Evolutionary conservation across 2,329 filamentous ascomycete species (phyloP).

Genomic region (Diaporthe aspalathi): DNA sequence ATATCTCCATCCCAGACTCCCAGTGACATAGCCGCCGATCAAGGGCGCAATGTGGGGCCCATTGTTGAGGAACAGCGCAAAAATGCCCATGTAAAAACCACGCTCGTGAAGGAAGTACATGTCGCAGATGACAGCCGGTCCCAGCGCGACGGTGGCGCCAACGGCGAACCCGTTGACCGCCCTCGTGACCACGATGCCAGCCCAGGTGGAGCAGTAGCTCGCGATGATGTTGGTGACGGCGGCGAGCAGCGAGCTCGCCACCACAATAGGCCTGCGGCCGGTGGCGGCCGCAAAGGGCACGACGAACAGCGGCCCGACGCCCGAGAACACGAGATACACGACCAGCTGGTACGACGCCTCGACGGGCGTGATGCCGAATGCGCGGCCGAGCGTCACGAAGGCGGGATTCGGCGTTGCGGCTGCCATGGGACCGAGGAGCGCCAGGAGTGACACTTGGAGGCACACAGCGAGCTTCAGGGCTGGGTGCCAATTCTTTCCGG

Average conservation of each 20-base stretch:
- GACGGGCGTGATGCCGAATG: background rate
- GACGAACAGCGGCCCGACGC: background rate
- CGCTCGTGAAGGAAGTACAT: conserved; percentile 18
- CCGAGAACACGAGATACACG: background rate
- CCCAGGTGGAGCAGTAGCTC: conserved; percentile 7
- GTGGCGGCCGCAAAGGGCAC: conserved; percentile 11
- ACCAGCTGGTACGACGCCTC: conserved; percentile 7
- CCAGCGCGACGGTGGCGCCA: background rate
- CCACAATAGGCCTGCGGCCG: conserved; percentile 5
- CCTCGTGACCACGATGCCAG: conserved; percentile 8
- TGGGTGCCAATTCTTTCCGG: conserved; percentile 2
- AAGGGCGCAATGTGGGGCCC: conserved; percentile 9
- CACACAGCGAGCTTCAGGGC: conserved; percentile 14
- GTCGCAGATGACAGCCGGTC: conserved; percentile 13
- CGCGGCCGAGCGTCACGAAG: conserved; percentile 8
- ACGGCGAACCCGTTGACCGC: background rate
- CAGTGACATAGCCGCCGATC: background rate
- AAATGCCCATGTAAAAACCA: conserved; percentile 4
- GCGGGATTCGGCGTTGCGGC: background rate
- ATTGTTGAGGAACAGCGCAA: background rate
- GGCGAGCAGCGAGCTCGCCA: background rate
- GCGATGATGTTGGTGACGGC: conserved; percentile 9
- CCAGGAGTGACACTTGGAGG: background rate
- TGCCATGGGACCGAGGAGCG: background rate
- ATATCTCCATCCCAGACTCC: background rate